phyloP scores from a whole-genome alignment of 2,329 filamentous ascomycete species.

The Thielaviopsis euricoi region DNA sequence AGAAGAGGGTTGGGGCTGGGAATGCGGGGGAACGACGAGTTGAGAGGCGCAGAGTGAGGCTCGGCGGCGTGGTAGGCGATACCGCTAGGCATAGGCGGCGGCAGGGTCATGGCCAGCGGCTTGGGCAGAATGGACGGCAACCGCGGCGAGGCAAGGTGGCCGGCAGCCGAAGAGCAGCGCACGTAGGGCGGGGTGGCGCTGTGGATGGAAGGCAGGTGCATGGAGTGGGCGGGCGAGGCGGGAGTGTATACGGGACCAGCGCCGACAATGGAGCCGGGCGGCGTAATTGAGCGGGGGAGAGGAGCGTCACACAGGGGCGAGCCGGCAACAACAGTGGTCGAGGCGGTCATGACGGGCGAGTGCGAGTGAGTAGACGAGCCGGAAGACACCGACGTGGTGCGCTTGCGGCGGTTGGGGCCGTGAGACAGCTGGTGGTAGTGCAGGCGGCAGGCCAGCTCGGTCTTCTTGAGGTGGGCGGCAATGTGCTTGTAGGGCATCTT shows the following conservation, averaged over 20 bases:
- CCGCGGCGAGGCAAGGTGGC: conserved; percentile 28
- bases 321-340: conserved; percentile 23
- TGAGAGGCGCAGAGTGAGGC: conserved; percentile 26
- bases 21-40: conserved; percentile 7
- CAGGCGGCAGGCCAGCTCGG: conserved; percentile 70
- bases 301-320: conserved; percentile 26
- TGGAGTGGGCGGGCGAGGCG: conserved; percentile 19
- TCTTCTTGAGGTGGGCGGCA: conserved; percentile 71
- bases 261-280: conserved; percentile 28
- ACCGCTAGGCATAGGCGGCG: conserved; percentile 16
- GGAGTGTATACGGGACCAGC: conserved; percentile 29
- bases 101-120: conserved; percentile 35
- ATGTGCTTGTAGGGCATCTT: conserved; percentile 91
- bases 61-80: conserved; percentile 27
- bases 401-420: conserved; percentile 64
- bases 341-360: conserved; percentile 29
- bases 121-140: conserved; percentile 51
- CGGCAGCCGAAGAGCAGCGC: conserved; percentile 1
- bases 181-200: conserved; percentile 12
- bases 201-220: conserved; percentile 37
- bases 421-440: conserved; percentile 79
- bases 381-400: conserved; percentile 53
- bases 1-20: conserved; percentile 16
- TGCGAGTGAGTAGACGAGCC: conserved; percentile 36
- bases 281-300: conserved; percentile 30